phyloP scores from a whole-genome alignment of 192 early-diverging fungal genomes.

The Backusella macrospora region DNA sequence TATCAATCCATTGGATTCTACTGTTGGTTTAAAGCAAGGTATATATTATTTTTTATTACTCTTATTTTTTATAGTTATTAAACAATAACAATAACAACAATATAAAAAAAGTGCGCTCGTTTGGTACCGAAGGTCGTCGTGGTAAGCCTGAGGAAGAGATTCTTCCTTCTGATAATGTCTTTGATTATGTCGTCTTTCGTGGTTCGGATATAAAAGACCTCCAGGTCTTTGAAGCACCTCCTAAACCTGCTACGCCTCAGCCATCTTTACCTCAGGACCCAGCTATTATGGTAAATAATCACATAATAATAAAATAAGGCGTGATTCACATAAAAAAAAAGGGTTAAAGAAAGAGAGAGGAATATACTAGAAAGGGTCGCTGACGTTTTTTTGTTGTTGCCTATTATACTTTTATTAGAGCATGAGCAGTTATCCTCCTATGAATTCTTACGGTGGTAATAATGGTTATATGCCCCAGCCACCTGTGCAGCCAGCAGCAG shows the following conservation, averaged over 20 bases:
- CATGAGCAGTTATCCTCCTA: constrained; percentile 39
- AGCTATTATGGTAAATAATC: constrained; percentile 60
- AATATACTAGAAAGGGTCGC: not conserved
- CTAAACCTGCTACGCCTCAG: constrained; percentile 48
- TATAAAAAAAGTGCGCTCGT: constrained; percentile 95
- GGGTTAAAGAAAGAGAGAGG: not conserved
- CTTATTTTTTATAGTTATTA: too few relatives aligned
- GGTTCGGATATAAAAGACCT: constrained; percentile 93
- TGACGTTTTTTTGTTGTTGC: constrained; percentile 30
- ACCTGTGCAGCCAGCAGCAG: constrained; percentile 20
- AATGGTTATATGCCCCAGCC: constrained; percentile 25
- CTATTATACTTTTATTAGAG: constrained; percentile 10
- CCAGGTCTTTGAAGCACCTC: constrained; percentile 62
- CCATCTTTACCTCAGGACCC: constrained; percentile 80
- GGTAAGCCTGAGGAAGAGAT: constrained; percentile 83
- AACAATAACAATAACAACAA: not conserved
- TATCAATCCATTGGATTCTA: constrained; percentile 84
- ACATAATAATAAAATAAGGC: not conserved
- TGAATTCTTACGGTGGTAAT: constrained; percentile 42
- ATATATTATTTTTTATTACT: constrained; percentile 54
- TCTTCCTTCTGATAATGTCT: constrained; percentile 81
- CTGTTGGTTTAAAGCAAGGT: constrained; percentile 91
- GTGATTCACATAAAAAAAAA: not conserved
- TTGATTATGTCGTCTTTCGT: constrained; percentile 92
- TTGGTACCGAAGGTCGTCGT: constrained; percentile 92